Evolutionary conservation across 2,329 filamentous ascomycete genomes (phyloP).

Genomic region (Xylariaceae sp.): DNA sequence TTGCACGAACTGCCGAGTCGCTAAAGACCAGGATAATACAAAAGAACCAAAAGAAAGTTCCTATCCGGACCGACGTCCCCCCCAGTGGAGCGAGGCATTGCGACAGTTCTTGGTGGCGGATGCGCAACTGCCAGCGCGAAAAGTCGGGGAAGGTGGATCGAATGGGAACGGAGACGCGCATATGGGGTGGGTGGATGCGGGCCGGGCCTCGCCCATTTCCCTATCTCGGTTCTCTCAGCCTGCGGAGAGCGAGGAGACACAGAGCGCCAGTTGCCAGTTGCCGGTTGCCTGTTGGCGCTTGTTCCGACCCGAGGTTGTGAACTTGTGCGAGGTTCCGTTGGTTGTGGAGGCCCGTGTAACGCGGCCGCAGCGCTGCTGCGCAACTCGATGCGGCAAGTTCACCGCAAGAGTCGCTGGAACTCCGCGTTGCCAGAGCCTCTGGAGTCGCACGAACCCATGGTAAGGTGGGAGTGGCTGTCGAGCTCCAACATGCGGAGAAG

Average conservation of each 20-base stretch:
- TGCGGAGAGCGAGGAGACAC: too few species aligned
- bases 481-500: constrained; percentile 20
- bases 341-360: too few species aligned
- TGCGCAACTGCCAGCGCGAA: constrained; percentile 7
- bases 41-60: background rate
- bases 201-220: too few species aligned
- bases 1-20: background rate
- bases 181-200: too few species aligned
- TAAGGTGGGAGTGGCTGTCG: constrained; percentile 24
- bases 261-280: too few species aligned
- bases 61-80: background rate
- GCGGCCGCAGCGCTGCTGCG: too few species aligned
- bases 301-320: background rate
- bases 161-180: background rate
- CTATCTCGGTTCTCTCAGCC: too few species aligned
- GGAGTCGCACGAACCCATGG: constrained; percentile 20
- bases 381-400: constrained; percentile 26
- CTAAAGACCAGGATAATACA: background rate
- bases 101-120: constrained; percentile 19
- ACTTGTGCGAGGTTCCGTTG: background rate
- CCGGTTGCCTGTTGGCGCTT: too few species aligned
- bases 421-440: constrained; percentile 17
- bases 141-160: constrained; percentile 12
- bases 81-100: background rate
- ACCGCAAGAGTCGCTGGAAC: constrained; percentile 25